Base-by-base conservation (phyloP, 805 yeast genomes). In the Kregervanrija fluxuum region DNA sequence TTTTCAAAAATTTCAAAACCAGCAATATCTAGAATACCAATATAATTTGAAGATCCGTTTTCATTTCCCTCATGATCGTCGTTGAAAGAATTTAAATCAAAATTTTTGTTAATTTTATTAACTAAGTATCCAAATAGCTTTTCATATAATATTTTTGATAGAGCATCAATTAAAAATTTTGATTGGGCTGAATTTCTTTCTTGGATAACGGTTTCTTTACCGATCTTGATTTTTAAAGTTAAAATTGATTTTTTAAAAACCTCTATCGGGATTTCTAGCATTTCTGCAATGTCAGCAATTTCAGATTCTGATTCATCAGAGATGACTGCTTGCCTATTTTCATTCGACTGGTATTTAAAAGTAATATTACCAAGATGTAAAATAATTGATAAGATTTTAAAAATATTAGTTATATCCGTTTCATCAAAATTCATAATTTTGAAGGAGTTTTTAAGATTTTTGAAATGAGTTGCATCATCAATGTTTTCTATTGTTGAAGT, bases 201-300 rank as follows among this genome's bases (percentile, higher is more conserved):
- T 58, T 88, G 95, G 15, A 79, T 75, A 34, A 93, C 88, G 64
- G 75, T 73, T 60, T 93, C 99, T 52, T 79, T 74, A 2, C 99
- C 99, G 4, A 97, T 96, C 59, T 80, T 87, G 10, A 90, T 95
- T 55, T 79, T 82, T 5, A 97, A 97, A 34, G 77, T 75, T 32
- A 89, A 61, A 10, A 93, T 68, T 0, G 84, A 71, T 37, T 77
- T 78, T 46, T 70, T 71, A 50, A 85, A 77, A 1, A 71, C 62
- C 22, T 64, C 60, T 3, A 70, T 64, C 3, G 54, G 14, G 17
- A 91, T 75, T 1, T 95, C 95, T 37, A 91, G 70, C 17, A 89
- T 65, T 13, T 71, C 67, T 30, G 85, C 73, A 3, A 85, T 72
- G 6, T 63, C 62, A 22, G 71, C 73, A 3, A 80, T 67, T 32